Base-by-base conservation (phyloP, 345 rosid species). In the Gossypium bickii region DNA sequence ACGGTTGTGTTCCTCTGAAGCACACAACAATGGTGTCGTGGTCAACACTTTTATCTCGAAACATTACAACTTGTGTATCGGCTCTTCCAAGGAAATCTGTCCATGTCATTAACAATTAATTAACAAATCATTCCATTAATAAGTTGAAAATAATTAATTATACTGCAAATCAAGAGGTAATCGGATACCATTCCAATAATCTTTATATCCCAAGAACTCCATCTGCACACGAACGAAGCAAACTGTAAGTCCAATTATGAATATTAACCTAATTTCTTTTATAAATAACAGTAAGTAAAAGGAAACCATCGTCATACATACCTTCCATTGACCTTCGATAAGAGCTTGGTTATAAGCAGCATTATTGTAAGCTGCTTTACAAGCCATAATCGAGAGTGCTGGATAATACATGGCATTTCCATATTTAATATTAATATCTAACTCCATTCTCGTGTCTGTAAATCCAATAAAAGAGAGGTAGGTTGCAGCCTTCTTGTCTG, bases 281-380 rank as follows among this genome's bases (percentile, higher is more conserved):
- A 55, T 53, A 53, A 53, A n/a, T 53, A 55, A 55, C 13, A 53
- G 18, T 17, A 12, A 12, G 41, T 34, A 34, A 34, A 34, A 34
- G 7, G 10, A 48, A 29, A n/a, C 2, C 12, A 15, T 9, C 45
- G 2, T 12, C 2, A 1, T n/a, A 12, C 2, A 16, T 80, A 87
- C 93, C 90, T 86, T 78, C 97, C 98, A 93, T 44, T 81, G 79
- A 18, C 78, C 64, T 6, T 72, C 68, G 52, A 90, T 89, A 3
- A 76, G 74, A n/a, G 74, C 13, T 76, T 82, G 1, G 2, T 87
- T 73, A 78, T 81, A 85, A 71, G 87, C 87, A 12, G 78, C 65
- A 76, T 93, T 91, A 83, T 93, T 94, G 10, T 91, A 91, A 2
- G 88, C 79, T 48, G 85, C 76, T 81, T 91, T 93, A 10, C 89